phyloP scores from a whole-genome alignment of 495 filamentous ascomycete species.

The Rusavskia elegans region DNA sequence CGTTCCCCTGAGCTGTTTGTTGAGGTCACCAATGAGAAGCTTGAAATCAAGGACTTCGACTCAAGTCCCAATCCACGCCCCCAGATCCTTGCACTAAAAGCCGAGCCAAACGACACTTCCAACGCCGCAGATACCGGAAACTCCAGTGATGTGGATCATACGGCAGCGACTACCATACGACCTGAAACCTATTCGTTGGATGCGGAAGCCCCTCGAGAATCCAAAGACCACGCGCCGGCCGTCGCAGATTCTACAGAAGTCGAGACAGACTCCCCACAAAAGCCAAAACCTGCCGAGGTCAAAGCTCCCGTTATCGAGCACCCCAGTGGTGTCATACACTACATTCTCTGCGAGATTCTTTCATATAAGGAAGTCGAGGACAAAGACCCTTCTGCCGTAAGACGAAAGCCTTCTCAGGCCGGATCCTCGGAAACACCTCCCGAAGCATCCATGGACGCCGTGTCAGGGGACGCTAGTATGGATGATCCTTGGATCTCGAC shows the following conservation, averaged over 20 bases:
- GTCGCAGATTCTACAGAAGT: constrained; percentile 9
- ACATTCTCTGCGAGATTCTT: constrained; percentile 82
- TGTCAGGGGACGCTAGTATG: background rate
- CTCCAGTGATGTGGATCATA: too few relatives aligned
- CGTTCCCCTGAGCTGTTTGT: constrained; percentile 79
- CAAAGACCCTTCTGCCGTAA: constrained; percentile 38
- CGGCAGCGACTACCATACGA: too few relatives aligned
- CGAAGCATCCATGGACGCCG: constrained; percentile 31
- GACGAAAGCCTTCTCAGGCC: constrained; percentile 28
- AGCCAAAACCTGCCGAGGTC: constrained; percentile 45
- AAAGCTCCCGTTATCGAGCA: constrained; percentile 82
- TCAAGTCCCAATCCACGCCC: constrained; percentile 20
- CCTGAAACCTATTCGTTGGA: too few relatives aligned
- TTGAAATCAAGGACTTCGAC: constrained; percentile 52
- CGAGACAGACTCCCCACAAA: constrained; percentile 37
- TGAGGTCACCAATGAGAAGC: constrained; percentile 73
- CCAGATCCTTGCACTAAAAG: constrained; percentile 40
- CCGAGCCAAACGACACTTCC: constrained; percentile 19
- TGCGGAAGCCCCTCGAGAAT: too few relatives aligned
- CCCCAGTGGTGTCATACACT: constrained; percentile 91
- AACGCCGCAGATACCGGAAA: background rate
- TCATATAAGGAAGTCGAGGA: constrained; percentile 87
- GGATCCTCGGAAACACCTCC: constrained; percentile 26
- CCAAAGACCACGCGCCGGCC: too few relatives aligned
- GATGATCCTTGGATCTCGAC: background rate